Evolutionary conservation across 768 basidiomycete species (phyloP).

Genomic region (Neoboletus magnificus): DNA sequence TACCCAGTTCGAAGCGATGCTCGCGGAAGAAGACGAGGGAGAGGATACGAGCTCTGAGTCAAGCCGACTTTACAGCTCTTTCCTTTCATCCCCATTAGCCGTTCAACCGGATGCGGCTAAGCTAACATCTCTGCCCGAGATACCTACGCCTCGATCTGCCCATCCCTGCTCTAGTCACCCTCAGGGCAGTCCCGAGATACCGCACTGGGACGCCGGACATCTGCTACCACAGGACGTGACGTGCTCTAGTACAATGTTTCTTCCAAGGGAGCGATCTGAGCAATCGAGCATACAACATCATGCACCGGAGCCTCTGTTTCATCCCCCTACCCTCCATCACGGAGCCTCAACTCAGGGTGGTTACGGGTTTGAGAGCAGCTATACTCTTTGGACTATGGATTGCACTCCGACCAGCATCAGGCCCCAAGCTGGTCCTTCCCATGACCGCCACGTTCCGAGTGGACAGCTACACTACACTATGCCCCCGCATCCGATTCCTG

Average conservation of each 20-base stretch:
- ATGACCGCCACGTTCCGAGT: neutral
- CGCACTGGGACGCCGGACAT: neutral
- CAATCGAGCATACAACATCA: neutral
- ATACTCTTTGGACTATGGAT: neutral
- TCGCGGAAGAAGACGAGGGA: conserved; percentile 20
- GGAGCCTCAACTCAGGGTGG: neutral
- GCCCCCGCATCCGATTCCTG: neutral
- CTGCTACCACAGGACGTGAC: conserved; percentile 1
- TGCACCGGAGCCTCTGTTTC: neutral
- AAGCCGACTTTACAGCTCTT: conserved; percentile 4
- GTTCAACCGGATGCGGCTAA: conserved; percentile 2
- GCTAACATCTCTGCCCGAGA: neutral
- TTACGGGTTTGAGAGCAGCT: neutral
- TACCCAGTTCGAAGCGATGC: conserved; percentile 16
- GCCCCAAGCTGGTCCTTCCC: neutral
- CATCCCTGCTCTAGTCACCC: neutral
- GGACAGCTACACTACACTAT: conserved; percentile 1
- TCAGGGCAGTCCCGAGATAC: neutral
- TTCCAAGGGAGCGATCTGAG: neutral
- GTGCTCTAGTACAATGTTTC: neutral
- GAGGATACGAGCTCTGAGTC: conserved; percentile 14
- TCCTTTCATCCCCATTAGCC: conserved; percentile 10
- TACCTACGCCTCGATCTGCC: neutral
- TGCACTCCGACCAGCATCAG: neutral
- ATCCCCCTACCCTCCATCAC: neutral